A percentile compares a stretch with the other conserved stretches of the same genome.
phyloP scores from a whole-genome alignment of 2,329 filamentous ascomycete species.

The Alternaria ventricosa region DNA sequence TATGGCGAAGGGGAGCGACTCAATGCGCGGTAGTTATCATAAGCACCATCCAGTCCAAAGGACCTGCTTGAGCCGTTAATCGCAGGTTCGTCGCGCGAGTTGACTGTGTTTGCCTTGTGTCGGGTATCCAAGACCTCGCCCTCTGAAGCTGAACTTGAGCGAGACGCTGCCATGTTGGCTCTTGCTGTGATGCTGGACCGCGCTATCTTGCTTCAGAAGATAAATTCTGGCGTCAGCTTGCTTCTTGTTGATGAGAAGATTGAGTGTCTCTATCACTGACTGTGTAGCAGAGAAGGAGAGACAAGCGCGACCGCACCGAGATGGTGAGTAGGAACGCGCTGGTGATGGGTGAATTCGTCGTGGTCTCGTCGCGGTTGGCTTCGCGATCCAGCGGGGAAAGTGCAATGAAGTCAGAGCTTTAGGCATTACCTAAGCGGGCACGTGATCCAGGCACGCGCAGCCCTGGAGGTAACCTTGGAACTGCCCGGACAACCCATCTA shows the following conservation, averaged over 20 bases:
- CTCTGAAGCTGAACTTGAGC: constrained; percentile 38
- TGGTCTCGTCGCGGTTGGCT: constrained; percentile 16
- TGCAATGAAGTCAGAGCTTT: constrained; percentile 16
- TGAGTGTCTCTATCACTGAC: constrained; percentile 47
- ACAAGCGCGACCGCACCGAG: constrained; percentile 17
- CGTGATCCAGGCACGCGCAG: background rate
- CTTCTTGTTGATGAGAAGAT: constrained; percentile 33
- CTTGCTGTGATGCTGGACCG: constrained; percentile 5
- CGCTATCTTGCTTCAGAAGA: constrained; percentile 15
- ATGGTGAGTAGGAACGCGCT: constrained; percentile 3
- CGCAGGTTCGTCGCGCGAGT: constrained; percentile 34
- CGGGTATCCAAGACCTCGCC: constrained; percentile 36
- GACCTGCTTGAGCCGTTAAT: constrained; percentile 46
- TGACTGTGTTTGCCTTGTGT: constrained; percentile 46
- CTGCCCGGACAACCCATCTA: background rate
- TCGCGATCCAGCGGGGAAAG: constrained; percentile 18
- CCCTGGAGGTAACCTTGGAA: background rate
- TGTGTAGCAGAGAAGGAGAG: constrained; percentile 37
- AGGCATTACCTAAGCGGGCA: constrained; percentile 3
- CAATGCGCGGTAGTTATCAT: constrained; percentile 32
- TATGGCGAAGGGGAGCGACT: constrained; percentile 44
- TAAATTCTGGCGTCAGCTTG: constrained; percentile 38
- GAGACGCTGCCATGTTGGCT: constrained; percentile 31
- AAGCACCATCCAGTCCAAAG: constrained; percentile 37
- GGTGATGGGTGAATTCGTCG: constrained; percentile 17